Evolutionary conservation across 129 eudicot species (phyloP).

Genomic region (Chrysanthemum seticuspe): DNA sequence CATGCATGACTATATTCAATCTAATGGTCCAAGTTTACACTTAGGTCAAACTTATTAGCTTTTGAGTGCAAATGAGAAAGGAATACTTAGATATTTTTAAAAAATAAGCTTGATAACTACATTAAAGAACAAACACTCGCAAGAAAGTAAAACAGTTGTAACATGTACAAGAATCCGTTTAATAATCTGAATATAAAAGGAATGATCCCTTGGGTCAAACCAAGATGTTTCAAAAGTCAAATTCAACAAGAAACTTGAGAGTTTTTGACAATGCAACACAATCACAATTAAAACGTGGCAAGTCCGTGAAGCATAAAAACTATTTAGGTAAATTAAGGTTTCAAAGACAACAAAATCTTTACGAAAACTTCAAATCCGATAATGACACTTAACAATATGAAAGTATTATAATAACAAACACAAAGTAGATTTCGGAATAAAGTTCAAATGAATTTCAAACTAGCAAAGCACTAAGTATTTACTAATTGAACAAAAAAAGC

Average conservation of each 20-base stretch:
- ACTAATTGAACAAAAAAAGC: slow-evolving; percentile 10
- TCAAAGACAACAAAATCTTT: no score
- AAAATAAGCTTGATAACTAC: background rate
- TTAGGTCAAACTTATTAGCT: background rate
- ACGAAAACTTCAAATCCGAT: background rate
- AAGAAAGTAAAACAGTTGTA: background rate
- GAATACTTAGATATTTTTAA: background rate
- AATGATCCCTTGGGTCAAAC: slow-evolving; percentile 7
- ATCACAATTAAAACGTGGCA: background rate
- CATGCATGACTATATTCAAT: background rate
- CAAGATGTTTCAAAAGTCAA: background rate
- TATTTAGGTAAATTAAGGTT: no score
- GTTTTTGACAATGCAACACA: background rate
- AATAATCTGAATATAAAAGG: no score
- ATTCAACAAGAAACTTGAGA: background rate
- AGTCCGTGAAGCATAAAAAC: background rate
- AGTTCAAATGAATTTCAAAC: background rate
- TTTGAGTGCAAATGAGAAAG: background rate
- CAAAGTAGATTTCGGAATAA: background rate
- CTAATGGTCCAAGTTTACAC: slow-evolving; percentile 21
- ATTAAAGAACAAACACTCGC: background rate
- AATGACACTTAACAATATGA: slow-evolving; percentile 8
- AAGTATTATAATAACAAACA: background rate
- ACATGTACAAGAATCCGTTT: no score
- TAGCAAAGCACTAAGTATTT: background rate